Evolutionary conservation across 495 filamentous ascomycete genomes (phyloP), one percentile per base, ranked within the genome.

Genomic region (Neurospora sp.): DNA sequence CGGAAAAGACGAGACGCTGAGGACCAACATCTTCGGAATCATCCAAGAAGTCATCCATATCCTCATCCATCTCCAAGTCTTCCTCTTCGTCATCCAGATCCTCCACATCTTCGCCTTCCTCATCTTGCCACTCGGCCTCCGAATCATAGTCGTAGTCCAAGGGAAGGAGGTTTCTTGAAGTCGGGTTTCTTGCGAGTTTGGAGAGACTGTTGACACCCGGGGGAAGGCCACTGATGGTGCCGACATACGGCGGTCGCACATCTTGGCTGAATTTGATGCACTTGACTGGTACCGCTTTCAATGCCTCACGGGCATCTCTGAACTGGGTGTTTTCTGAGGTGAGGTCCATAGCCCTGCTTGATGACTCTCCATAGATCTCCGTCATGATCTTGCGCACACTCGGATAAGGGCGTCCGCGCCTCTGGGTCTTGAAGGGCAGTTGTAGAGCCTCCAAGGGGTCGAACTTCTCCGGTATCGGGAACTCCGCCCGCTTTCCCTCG

Each of bases 121-220:
- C 81, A 74, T 85, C 77, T 54, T 85, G 78, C 73, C 96, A 99
- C 82, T 98, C 96, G 0, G 92, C 94, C 79, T 99, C 96, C 0
- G 94, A 98, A 78, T 98, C 96, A 77, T 98, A 97, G 74, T 96
- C 94, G 80, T 99, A 98, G 77, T 96, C 85, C n/a, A 90, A 86
- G 4, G 91, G 86, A 4, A 92, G 89, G 8, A 96, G 76, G 10
- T 78, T 82, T 54, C 87, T 88, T 38, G 85, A 79, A 70, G 90
- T 89, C 0, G 96, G 94, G 42, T 91, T 92, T 4, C 92, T 86
- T n/a, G 90, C 89, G 5, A 96, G 78, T 73, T 84, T 89, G 11
- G 78, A 76, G 6, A 90, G 85, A 28, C 81, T 82, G 39, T 74
- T 72, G 13, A 76, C 69, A 6, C 77, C 78, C 8, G 87, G 82